Evolutionary conservation across 148 eudicot genomes (phyloP).

Genomic region (Pharnaceum exiguum): DNA sequence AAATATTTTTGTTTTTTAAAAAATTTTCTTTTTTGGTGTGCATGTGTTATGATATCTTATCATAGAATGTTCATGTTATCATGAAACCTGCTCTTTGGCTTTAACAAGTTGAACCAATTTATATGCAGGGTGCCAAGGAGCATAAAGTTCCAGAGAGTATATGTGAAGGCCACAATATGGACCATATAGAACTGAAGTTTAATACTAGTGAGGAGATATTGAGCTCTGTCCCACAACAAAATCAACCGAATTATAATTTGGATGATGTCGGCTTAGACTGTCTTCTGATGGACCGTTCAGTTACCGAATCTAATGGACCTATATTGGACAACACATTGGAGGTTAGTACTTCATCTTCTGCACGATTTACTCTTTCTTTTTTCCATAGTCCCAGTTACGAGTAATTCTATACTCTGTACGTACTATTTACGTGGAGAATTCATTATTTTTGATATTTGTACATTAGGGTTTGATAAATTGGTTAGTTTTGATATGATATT

Average conservation of each 20-base stretch:
- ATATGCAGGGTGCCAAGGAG: constrained; percentile 23
- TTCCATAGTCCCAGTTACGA: no score
- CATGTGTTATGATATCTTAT: background rate
- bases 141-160: constrained; percentile 26
- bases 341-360: constrained; percentile 13
- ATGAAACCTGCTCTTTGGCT: background rate
- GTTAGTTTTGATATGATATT: no score
- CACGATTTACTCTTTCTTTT: background rate
- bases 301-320: constrained; percentile 21
- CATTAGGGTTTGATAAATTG: no score
- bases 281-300: constrained; percentile 24
- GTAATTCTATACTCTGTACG: no score
- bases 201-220: constrained; percentile 31
- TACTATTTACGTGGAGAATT: no score
- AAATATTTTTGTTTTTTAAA: no score
- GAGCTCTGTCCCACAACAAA: constrained; percentile 16
- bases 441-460: no score
- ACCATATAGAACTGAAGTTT: constrained; percentile 34
- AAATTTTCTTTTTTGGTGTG: no score
- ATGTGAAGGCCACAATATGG: constrained; percentile 34
- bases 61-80: no score
- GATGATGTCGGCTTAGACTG: constrained; percentile 25
- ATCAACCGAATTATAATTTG: constrained; percentile 14
- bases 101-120: background rate
- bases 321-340: constrained; percentile 5